These are phyloP conservation scores for Xylaria scruposa DNA, from an alignment of 495 filamentous ascomycete species.

Conservation along the genomic window DNA sequence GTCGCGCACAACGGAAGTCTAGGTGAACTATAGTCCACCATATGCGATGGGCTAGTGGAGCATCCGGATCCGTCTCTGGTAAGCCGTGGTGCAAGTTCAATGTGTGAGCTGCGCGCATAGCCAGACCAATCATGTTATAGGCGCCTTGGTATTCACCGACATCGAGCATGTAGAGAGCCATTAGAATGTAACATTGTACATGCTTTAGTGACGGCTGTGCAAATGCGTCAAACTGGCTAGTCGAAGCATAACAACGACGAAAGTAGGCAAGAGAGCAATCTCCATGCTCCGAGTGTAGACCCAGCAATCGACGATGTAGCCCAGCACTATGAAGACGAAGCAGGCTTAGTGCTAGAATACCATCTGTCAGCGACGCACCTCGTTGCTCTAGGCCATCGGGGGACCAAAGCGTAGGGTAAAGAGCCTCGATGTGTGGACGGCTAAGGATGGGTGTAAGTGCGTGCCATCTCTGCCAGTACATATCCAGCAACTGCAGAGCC, in stretches of 20 bases:
- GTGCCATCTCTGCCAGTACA: slow-evolving; percentile 37
- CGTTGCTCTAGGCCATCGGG: slow-evolving; percentile 9
- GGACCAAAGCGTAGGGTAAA: slow-evolving; percentile 23
- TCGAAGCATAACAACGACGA: slow-evolving; percentile 35
- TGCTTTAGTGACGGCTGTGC: slow-evolving; percentile 32
- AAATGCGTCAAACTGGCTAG: slow-evolving; percentile 32
- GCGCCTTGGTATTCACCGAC: slow-evolving; percentile 37
- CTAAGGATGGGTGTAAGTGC: slow-evolving; percentile 34
- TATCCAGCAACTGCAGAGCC: slow-evolving; percentile 30
- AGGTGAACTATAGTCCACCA: slow-evolving; percentile 47
- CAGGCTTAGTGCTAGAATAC: slow-evolving; percentile 36
- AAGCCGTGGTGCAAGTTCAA: slow-evolving; percentile 36
- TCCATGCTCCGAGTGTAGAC: slow-evolving; percentile 37
- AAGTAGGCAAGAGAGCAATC: slow-evolving; percentile 38
- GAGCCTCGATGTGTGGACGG: slow-evolving; percentile 23
- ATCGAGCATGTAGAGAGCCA: background rate
- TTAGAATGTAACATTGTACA: slow-evolving; percentile 40
- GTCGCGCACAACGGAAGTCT: slow-evolving; percentile 44
- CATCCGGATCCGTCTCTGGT: slow-evolving; percentile 17
- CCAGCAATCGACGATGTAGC: slow-evolving; percentile 36
- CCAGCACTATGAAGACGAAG: slow-evolving; percentile 38
- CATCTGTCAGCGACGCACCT: slow-evolving; percentile 36
- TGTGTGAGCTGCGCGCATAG: slow-evolving; percentile 41
- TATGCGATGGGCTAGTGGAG: slow-evolving; percentile 30
- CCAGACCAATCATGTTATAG: slow-evolving; percentile 45